Percentiles rank a stretch among this genome's conserved stretches.
phyloP scores from a whole-genome alignment of 176 grass and related monocot species.

The Paspalum notatum region DNA sequence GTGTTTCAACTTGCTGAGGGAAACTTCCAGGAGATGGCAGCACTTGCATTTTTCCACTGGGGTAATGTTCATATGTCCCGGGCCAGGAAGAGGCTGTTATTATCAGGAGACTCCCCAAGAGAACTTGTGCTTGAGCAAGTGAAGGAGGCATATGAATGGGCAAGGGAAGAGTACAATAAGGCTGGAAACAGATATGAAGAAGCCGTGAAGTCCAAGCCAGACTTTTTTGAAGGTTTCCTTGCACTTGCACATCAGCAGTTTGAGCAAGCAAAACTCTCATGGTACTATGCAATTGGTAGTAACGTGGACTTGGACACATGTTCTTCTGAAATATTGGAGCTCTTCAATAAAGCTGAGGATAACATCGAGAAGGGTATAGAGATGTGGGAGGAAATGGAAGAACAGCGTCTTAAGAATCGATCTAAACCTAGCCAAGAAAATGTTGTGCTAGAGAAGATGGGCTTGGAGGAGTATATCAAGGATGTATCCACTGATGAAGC shows the following conservation, averaged over 20 bases:
- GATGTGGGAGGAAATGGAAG: slow-evolving; percentile 75
- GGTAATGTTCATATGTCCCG: slow-evolving; percentile 90
- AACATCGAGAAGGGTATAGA: slow-evolving; percentile 70
- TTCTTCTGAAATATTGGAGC: slow-evolving; percentile 54
- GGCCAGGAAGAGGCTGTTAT: slow-evolving; percentile 74
- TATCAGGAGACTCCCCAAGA: slow-evolving; percentile 57
- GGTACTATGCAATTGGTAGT: slow-evolving; percentile 71
- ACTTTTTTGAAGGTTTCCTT: slow-evolving; percentile 85
- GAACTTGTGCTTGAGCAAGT: slow-evolving; percentile 60
- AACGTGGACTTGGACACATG: slow-evolving; percentile 42
- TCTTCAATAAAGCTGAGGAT: slow-evolving; percentile 79
- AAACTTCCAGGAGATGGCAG: slow-evolving; percentile 92
- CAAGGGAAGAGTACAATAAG: slow-evolving; percentile 60
- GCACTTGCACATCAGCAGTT: slow-evolving; percentile 75
- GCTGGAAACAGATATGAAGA: slow-evolving; percentile 70
- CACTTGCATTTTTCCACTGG: slow-evolving; percentile 90
- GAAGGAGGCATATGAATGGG: slow-evolving; percentile 69
- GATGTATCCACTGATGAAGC: slow-evolving; percentile 64
- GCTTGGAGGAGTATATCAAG: slow-evolving; percentile 66
- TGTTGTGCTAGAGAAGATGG: slow-evolving; percentile 63
- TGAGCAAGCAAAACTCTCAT: slow-evolving; percentile 79
- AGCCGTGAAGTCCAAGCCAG: slow-evolving; percentile 58
- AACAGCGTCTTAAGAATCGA: slow-evolving; percentile 59
- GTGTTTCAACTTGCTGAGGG: slow-evolving; percentile 72
- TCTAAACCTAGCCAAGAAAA: slow-evolving; percentile 62